These are phyloP conservation scores for Xylaria castorea DNA, from an alignment of 495 filamentous ascomycete genomes.

Conservation along the genomic window DNA sequence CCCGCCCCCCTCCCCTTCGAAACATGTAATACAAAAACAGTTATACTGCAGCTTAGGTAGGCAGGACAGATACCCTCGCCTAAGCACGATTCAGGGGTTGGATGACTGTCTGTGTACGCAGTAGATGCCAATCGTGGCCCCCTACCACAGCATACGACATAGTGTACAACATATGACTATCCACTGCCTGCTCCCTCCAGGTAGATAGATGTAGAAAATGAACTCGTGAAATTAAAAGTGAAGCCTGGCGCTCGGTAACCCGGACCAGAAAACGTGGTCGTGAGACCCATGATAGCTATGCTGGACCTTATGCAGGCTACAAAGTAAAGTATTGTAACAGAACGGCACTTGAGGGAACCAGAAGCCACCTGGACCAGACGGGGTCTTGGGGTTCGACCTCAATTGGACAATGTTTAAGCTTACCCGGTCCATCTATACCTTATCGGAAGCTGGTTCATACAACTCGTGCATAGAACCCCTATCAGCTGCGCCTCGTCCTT, in stretches of 20 bases:
- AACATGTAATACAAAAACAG: slow-evolving; percentile 6
- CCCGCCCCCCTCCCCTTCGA: slow-evolving; percentile 1
- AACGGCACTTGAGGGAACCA: background rate
- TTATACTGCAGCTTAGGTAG: slow-evolving; percentile 10
- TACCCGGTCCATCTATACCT: background rate
- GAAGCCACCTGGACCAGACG: background rate
- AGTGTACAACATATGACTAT: background rate
- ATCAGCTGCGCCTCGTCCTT: slow-evolving; percentile 23
- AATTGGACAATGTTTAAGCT: slow-evolving; percentile 3
- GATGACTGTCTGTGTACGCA: background rate
- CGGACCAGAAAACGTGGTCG: background rate
- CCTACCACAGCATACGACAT: slow-evolving; percentile 2
- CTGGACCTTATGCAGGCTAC: background rate
- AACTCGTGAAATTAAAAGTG: background rate
- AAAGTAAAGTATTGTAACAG: too few species aligned
- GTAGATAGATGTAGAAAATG: background rate
- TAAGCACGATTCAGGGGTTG: slow-evolving; percentile 30
- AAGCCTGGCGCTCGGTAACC: background rate
- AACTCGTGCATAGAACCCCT: background rate
- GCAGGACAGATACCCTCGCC: slow-evolving; percentile 20
- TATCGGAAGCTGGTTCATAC: slow-evolving; percentile 7
- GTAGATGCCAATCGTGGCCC: background rate
- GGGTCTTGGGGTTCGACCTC: background rate
- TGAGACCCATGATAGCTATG: background rate
- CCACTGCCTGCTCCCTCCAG: background rate